phyloP scores from a whole-genome alignment of 1,284 basidiomycete species.

The Sanghuangporus sanghuang region DNA sequence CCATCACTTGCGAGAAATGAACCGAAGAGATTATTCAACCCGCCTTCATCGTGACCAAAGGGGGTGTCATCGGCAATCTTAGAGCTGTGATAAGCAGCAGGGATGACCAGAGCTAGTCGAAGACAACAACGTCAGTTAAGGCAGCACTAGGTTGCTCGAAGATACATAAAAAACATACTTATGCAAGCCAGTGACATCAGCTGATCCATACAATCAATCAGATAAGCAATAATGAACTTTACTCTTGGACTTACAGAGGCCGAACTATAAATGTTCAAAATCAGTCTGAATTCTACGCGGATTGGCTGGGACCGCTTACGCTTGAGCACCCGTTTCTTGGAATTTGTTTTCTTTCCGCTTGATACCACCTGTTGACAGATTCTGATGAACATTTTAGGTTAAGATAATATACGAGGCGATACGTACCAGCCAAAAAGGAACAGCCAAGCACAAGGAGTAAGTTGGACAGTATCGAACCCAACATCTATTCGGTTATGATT shows the following conservation, averaged over 20 bases:
- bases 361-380: conserved; percentile 47
- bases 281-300: background rate
- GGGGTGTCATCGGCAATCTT: conserved; percentile 22
- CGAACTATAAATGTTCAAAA: conserved; percentile 34
- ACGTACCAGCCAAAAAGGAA: conserved; percentile 74
- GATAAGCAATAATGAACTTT: conserved; percentile 79
- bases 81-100: conserved; percentile 79
- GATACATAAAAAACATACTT: conserved; percentile 42
- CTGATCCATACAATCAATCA: conserved; percentile 48
- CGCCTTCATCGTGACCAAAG: background rate
- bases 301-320: conserved; percentile 43
- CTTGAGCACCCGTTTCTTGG: conserved; percentile 80
- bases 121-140: background rate
- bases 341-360: conserved; percentile 68
- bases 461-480: conserved; percentile 86
- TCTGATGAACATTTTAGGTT: background rate
- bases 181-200: conserved; percentile 88
- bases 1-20: conserved; percentile 13
- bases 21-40: background rate
- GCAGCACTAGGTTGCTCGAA: background rate
- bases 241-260: conserved; percentile 48
- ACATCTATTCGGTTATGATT: conserved; percentile 42
- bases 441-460: conserved; percentile 84
- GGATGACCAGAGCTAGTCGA: conserved; percentile 72
- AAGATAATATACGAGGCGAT: background rate